phyloP scores from a whole-genome alignment of 768 basidiomycete genomes.

The Naganishia friedmannii region DNA sequence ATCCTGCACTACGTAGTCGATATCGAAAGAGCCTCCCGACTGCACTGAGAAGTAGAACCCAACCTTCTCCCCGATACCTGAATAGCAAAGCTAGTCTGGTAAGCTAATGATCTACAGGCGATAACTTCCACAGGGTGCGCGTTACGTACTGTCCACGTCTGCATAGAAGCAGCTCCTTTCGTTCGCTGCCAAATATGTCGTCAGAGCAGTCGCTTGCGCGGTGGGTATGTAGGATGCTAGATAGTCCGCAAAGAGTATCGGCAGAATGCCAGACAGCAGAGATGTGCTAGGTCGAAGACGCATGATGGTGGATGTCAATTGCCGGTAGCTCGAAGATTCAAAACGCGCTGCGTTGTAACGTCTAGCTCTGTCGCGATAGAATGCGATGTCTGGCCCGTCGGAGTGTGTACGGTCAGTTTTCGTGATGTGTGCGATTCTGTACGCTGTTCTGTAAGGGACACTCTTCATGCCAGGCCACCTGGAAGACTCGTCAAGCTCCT shows the following conservation, averaged over 20 bases:
- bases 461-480: too few relatives aligned
- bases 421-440: too few relatives aligned
- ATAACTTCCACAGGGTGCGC: neutral
- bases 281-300: slow-evolving; percentile 1
- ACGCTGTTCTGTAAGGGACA: too few relatives aligned
- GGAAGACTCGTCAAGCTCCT: too few relatives aligned
- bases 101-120: neutral
- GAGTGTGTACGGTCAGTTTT: too few relatives aligned
- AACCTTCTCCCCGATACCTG: slow-evolving; percentile 59
- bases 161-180: slow-evolving; percentile 77
- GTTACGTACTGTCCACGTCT: slow-evolving; percentile 67
- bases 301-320: neutral
- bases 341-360: neutral
- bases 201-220: slow-evolving; percentile 46
- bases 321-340: neutral
- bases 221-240: neutral
- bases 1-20: slow-evolving; percentile 89
- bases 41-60: slow-evolving; percentile 99
- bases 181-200: slow-evolving; percentile 49
- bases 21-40: slow-evolving; percentile 94
- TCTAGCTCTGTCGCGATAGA: neutral
- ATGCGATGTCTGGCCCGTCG: too few relatives aligned
- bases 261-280: slow-evolving; percentile 1
- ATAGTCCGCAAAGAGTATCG: neutral
- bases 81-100: neutral